Conservation (phyloP, 2,329 filamentous ascomycete genomes). For the Helminthosporium solani region DNA sequence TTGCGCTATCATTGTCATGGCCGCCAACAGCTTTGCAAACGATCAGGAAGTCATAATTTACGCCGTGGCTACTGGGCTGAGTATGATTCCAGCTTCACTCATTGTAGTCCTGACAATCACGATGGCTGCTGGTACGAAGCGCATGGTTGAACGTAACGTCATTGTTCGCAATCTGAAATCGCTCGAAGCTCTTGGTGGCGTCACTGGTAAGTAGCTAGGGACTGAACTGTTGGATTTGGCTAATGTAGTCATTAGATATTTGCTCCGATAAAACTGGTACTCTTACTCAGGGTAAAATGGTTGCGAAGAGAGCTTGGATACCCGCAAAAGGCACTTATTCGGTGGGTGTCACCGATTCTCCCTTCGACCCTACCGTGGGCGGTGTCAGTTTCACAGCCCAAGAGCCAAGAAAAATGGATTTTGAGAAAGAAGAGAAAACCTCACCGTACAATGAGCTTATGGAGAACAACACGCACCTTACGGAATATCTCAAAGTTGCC, state of each 20-base stretch:
- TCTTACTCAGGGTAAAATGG: conserved; percentile 41
- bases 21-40: conserved; percentile 41
- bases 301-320: conserved; percentile 42
- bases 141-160: conserved; percentile 38
- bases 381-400: conserved; percentile 28
- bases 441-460: conserved; percentile 20
- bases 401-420: conserved; percentile 28
- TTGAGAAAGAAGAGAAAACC: conserved; percentile 21
- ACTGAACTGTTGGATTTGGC: not conserved
- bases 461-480: conserved; percentile 24
- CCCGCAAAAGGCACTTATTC: conserved; percentile 41
- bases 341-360: conserved; percentile 37
- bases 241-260: conserved; percentile 35
- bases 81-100: conserved; percentile 42
- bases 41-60: conserved; percentile 45
- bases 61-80: conserved; percentile 41
- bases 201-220: conserved; percentile 24
- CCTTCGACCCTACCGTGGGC: conserved; percentile 37
- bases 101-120: conserved; percentile 44
- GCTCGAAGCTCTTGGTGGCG: conserved; percentile 38
- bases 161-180: conserved; percentile 40
- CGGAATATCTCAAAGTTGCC: conserved; percentile 38
- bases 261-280: conserved; percentile 56
- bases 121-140: conserved; percentile 42
- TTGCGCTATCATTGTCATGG: conserved; percentile 44